Conservation (phyloP, 768 basidiomycete genomes). For the Boletus coccyginus region DNA sequence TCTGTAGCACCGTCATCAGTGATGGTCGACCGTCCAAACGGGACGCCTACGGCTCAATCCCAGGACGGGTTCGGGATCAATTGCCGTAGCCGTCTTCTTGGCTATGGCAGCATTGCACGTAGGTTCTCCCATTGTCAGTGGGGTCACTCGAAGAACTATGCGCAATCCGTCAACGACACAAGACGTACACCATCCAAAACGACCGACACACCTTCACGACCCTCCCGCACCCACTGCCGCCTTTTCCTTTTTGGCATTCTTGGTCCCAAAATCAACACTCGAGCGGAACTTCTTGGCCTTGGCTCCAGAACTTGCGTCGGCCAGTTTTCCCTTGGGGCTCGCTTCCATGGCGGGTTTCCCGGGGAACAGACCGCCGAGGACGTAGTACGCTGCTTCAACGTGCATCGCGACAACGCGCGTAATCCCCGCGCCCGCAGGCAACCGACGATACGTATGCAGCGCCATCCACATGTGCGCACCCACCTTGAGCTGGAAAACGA, state of each 20-base stretch:
- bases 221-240: slow-evolving; percentile 36
- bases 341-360: slow-evolving; percentile 12
- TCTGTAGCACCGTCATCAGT: slow-evolving; percentile 35
- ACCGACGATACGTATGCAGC: slow-evolving; percentile 62
- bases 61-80: slow-evolving; percentile 38
- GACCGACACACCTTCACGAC: slow-evolving; percentile 38
- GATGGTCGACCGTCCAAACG: neutral
- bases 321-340: slow-evolving; percentile 22
- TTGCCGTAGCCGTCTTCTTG: neutral
- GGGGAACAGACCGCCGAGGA: slow-evolving; percentile 41
- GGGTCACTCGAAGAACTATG: slow-evolving; percentile 15
- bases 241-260: slow-evolving; percentile 16
- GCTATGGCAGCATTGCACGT: neutral
- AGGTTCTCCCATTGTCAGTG: slow-evolving; percentile 12
- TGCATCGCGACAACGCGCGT: slow-evolving; percentile 47
- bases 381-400: slow-evolving; percentile 49
- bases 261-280: neutral
- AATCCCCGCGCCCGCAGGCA: slow-evolving; percentile 38
- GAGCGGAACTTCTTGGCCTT: slow-evolving; percentile 39
- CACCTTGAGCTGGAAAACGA: slow-evolving; percentile 48
- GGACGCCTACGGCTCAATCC: slow-evolving; percentile 51
- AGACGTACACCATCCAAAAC: neutral
- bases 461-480: slow-evolving; percentile 65
- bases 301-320: slow-evolving; percentile 15
- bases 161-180: neutral